phyloP scores from a whole-genome alignment of 106 monocot genomes.

The Dioscorea alata region DNA sequence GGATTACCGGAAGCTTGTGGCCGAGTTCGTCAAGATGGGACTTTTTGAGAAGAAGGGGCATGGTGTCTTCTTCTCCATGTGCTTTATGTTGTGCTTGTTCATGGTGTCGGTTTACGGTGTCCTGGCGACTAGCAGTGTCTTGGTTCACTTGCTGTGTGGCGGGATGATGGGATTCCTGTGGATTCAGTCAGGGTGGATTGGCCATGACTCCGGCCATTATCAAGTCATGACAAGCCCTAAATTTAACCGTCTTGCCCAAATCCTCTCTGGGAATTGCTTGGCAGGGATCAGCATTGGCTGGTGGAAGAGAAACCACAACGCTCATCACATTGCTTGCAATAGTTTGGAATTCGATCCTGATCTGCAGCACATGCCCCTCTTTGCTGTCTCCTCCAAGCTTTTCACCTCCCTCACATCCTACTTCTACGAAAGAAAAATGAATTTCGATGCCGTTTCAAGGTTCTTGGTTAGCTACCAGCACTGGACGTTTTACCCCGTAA shows the following conservation, averaged over 20 bases:
- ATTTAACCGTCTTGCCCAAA: constrained; percentile 21
- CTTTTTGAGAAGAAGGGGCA: constrained; percentile 51
- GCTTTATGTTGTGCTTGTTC: constrained; percentile 21
- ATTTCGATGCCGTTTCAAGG: constrained; percentile 30
- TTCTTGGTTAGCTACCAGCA: constrained; percentile 72
- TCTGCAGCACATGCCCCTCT: constrained; percentile 67
- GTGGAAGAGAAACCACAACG: constrained; percentile 78
- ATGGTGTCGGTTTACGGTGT: constrained; percentile 20
- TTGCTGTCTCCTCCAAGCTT: constrained; percentile 45
- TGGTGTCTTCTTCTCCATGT: constrained; percentile 10
- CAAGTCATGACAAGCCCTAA: constrained; percentile 23
- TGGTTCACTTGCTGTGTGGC: constrained; percentile 32
- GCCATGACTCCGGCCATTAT: constrained; percentile 67
- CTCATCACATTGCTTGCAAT: constrained; percentile 76
- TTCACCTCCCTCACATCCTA: constrained; percentile 47
- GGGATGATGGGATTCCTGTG: constrained; percentile 45
- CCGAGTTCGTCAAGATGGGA: constrained; percentile 46
- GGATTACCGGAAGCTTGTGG: constrained; percentile 52
- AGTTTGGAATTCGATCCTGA: constrained; percentile 76
- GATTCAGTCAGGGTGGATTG: constrained; percentile 69
- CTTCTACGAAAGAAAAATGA: constrained; percentile 48
- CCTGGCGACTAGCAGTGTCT: background rate
- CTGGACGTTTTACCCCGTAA: constrained; percentile 70
- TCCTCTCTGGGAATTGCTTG: constrained; percentile 46
- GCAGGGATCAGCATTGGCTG: constrained; percentile 56